phyloP scores from a whole-genome alignment of 441 rosid genomes.

The Pelargonium australe region DNA sequence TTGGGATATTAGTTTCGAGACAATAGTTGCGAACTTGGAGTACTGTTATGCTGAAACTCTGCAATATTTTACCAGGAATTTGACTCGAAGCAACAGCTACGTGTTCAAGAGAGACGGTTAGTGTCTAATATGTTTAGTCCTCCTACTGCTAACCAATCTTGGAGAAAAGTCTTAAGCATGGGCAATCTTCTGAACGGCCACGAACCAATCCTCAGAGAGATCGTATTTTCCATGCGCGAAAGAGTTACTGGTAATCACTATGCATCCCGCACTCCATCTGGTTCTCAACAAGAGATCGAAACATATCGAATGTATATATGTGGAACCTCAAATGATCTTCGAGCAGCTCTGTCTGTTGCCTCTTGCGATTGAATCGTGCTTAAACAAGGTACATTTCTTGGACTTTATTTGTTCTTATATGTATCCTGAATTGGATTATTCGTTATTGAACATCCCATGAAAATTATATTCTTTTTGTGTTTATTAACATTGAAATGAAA shows the following conservation, averaged over 20 bases:
- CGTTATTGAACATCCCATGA: neutral
- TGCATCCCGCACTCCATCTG: conserved; percentile 31
- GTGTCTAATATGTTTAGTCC: conserved; percentile 64
- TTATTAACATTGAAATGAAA: conserved; percentile 3
- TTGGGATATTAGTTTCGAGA: neutral
- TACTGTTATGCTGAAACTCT: conserved; percentile 2
- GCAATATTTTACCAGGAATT: conserved; percentile 45
- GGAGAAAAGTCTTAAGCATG: conserved; percentile 97
- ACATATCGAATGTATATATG: conserved; percentile 83
- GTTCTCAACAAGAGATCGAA: conserved; percentile 52
- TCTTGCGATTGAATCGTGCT: conserved; percentile 53
- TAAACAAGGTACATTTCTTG: conserved; percentile 2
- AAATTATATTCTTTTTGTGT: neutral
- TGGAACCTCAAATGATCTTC: conserved; percentile 93
- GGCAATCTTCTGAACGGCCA: conserved; percentile 97
- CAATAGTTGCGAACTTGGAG: neutral
- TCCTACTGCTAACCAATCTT: conserved; percentile 77
- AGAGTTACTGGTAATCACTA: conserved; percentile 46
- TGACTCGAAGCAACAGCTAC: conserved; percentile 46
- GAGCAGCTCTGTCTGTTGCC: conserved; percentile 84
- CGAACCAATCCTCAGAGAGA: conserved; percentile 82
- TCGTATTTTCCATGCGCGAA: conserved; percentile 61
- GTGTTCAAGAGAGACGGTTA: conserved; percentile 46
- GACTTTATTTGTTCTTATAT: neutral
- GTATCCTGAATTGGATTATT: neutral